A percentile compares a stretch with the other conserved stretches of the same genome.
Evolutionary conservation across 306 rosid genomes (phyloP).

Genomic region (Quercus berberidifolia): DNA sequence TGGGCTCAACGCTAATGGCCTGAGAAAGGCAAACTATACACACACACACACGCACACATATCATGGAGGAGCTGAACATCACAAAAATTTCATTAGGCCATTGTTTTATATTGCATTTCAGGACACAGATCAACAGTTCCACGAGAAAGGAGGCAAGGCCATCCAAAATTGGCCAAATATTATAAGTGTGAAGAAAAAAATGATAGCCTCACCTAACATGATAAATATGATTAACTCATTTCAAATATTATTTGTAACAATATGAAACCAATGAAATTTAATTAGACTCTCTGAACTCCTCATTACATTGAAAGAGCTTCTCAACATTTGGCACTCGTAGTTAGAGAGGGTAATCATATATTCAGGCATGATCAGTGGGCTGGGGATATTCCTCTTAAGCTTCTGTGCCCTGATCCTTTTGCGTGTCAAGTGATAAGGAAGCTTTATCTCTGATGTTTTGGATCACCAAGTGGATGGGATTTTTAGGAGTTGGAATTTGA

Average conservation of each 20-base stretch:
- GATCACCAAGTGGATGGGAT: no score
- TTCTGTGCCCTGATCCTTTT: no score
- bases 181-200: conserved; percentile 16
- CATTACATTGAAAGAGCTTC: conserved; percentile 6
- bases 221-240: conserved; percentile 15
- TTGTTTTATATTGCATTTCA: conserved; percentile 14
- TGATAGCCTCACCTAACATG: conserved; percentile 17
- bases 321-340: no score
- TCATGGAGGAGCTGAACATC: neutral
- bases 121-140: conserved; percentile 12
- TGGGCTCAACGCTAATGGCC: no score
- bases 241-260: neutral
- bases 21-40: no score
- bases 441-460: no score
- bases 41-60: neutral
- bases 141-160: conserved; percentile 1
- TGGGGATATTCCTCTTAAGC: no score
- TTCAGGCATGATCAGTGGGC: no score
- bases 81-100: neutral
- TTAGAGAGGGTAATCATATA: no score
- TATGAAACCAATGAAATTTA: conserved; percentile 9
- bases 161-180: conserved; percentile 15
- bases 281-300: conserved; percentile 6
- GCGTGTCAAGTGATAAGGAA: no score
- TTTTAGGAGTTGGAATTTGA: no score